Evolutionary conservation across 2,329 filamentous ascomycete genomes (phyloP), one percentile per base, ranked within the genome.

Genomic region (Calonectria honghensis): DNA sequence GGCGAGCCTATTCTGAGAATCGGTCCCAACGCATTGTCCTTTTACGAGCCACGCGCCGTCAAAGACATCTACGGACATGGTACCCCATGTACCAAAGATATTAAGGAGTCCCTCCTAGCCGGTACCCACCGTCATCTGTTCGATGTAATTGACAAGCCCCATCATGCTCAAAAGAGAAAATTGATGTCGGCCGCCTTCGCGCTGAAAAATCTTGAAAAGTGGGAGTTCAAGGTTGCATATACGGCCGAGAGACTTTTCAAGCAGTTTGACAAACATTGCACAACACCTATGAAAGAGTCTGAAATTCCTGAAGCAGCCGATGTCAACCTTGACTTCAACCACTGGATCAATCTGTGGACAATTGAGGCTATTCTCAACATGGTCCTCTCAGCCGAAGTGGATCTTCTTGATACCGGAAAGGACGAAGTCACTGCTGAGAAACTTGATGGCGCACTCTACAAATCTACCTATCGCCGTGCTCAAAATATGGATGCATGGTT

Each of bases 301-400:
- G 37, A 16, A 1, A 73, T 63, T 29, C 82, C 83, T 0, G 73
- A 77, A 11, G 73, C 82, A 0, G 80, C 84, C 31, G 87, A 89
- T 66, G 65, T 88, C 35, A 88, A 84, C 0, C 81, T 91, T 29
- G 87, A 91, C 75, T 88, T 87, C 73, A 86, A 88, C 7, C 82
- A 83, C 13, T 90, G 68, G 72, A 87, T 85, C 37, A 91, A 90
- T 79, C 89, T 89, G 81, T 90, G 90, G 82, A 89, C 88, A 0
- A 83, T 91, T 11, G 89, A 91, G 70, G 89, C 88, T 24, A 90
- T 91, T 67, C 87, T 87, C 45, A 88, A 90, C 73, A 91, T 91
- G 79, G 88, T 89, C 2, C 82, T 90, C 0, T 87, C 84, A 1
- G 85, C 89, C 73, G 84, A 84, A 35, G 85, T 90, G 5, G 87